Evolutionary conservation across 1,284 basidiomycete species (phyloP).

Genomic region (Moesziomyces sp.): DNA sequence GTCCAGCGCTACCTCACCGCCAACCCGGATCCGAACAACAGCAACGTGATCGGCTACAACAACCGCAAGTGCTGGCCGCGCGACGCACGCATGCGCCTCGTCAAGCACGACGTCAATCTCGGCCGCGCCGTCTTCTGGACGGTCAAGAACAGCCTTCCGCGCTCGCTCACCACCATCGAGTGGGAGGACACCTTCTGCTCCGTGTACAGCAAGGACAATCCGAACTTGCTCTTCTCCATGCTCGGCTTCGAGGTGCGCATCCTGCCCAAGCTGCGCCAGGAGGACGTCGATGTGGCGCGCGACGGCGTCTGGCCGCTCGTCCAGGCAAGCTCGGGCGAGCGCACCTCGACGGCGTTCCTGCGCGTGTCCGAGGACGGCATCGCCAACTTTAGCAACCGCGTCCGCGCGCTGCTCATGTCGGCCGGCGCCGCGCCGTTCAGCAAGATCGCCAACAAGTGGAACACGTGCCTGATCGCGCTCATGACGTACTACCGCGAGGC

Average conservation of each 20-base stretch:
- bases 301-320: conserved; percentile 98
- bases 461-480: conserved; percentile 76
- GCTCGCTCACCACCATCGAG: conserved; percentile 97
- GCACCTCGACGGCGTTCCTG: conserved; percentile 96
- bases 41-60: conserved; percentile 98
- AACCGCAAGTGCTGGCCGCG: conserved; percentile 99
- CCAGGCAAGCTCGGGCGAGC: conserved; percentile 91
- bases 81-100: conserved; percentile 97
- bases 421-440: conserved; percentile 98
- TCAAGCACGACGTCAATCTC: conserved; percentile 99
- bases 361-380: conserved; percentile 96
- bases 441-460: conserved; percentile 99
- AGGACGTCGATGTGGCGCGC: conserved; percentile 95
- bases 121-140: conserved; percentile 99
- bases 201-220: conserved; percentile 97
- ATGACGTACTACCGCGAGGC: conserved; percentile 99
- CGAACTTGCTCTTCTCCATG: conserved; percentile 98
- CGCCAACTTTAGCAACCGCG: conserved; percentile 69
- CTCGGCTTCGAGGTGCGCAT: conserved; percentile 97
- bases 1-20: conserved; percentile 97
- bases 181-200: conserved; percentile 74
- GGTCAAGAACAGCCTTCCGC: conserved; percentile 94
- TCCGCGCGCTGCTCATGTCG: conserved; percentile 97
- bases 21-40: conserved; percentile 97
- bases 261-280: conserved; percentile 91